Evolutionary conservation across 306 rosid species (phyloP).

Genomic region (Hylodesmum podocarpum): DNA sequence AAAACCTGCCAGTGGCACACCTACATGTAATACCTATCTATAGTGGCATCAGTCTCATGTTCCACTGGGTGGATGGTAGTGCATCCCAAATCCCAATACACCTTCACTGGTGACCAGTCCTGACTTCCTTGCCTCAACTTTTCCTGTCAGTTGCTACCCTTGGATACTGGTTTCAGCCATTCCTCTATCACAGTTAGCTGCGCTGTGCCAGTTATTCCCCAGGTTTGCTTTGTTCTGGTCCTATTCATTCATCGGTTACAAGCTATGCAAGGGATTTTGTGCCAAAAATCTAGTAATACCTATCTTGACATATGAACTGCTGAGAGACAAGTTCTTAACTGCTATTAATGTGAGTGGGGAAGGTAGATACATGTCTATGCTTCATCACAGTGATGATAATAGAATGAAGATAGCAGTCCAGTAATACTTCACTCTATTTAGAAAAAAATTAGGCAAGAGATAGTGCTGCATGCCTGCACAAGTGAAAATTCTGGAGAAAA

Average conservation of each 20-base stretch:
- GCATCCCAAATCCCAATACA: constrained; percentile 22
- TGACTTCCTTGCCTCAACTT: background rate
- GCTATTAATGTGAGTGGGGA: background rate
- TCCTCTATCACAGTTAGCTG: background rate
- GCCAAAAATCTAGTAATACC: background rate
- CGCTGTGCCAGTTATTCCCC: background rate
- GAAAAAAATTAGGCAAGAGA: constrained; percentile 6
- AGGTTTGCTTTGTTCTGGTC: background rate
- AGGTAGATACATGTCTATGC: background rate
- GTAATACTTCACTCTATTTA: constrained; percentile 9
- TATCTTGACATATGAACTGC: constrained; percentile 7
- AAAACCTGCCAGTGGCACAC: background rate
- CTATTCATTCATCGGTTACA: background rate
- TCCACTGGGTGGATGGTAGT: background rate
- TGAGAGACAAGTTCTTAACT: constrained; percentile 1
- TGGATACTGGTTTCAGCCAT: background rate
- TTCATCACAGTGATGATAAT: background rate
- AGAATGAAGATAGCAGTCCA: background rate
- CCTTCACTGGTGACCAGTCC: background rate
- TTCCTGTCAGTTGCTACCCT: background rate
- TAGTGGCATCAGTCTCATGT: background rate
- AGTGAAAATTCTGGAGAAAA: constrained; percentile 23
- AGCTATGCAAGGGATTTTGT: background rate
- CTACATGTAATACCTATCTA: background rate
- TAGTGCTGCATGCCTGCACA: constrained; percentile 10